phyloP scores from a whole-genome alignment of 2,329 filamentous ascomycete genomes.

The Diaporthe capsici region DNA sequence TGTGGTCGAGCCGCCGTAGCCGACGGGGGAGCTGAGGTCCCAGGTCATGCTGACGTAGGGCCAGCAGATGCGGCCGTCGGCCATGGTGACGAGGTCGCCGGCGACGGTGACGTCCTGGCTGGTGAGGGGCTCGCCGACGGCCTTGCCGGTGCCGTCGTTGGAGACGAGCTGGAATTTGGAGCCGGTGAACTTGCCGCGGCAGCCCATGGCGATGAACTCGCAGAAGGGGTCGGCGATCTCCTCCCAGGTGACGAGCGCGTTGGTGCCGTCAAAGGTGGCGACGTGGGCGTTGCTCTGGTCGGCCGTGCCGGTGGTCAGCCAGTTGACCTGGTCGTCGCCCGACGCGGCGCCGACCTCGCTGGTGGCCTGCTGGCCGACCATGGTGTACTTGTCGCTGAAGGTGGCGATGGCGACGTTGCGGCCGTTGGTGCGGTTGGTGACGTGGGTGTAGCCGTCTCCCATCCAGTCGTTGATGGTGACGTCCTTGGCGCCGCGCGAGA shows the following conservation, averaged over 20 bases:
- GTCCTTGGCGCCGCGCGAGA: conserved; percentile 70
- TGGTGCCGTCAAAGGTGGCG: conserved; percentile 65
- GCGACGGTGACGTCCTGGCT: conserved; percentile 70
- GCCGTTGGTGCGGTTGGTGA: conserved; percentile 67
- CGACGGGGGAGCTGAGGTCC: conserved; percentile 52
- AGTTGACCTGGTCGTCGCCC: conserved; percentile 72
- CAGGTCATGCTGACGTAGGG: conserved; percentile 71
- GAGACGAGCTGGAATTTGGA: conserved; percentile 72
- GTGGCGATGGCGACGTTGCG: conserved; percentile 72
- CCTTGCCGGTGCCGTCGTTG: conserved; percentile 64
- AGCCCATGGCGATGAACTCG: conserved; percentile 71
- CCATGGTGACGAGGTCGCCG: conserved; percentile 73
- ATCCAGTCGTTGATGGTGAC: conserved; percentile 70
- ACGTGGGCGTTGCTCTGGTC: conserved; percentile 73
- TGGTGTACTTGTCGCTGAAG: conserved; percentile 70
- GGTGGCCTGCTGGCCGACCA: conserved; percentile 66
- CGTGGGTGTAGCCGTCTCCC: conserved; percentile 67
- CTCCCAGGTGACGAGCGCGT: conserved; percentile 72
- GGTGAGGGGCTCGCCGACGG: conserved; percentile 64
- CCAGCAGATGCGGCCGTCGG: conserved; percentile 73
- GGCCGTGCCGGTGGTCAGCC: conserved; percentile 60
- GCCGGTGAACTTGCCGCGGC: conserved; percentile 70
- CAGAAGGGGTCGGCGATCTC: conserved; percentile 70
- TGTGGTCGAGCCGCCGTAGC: conserved; percentile 46
- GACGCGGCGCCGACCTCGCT: conserved; percentile 65